phyloP scores from a whole-genome alignment of 2,329 filamentous ascomycete genomes.

The Aspergillus tanneri region DNA sequence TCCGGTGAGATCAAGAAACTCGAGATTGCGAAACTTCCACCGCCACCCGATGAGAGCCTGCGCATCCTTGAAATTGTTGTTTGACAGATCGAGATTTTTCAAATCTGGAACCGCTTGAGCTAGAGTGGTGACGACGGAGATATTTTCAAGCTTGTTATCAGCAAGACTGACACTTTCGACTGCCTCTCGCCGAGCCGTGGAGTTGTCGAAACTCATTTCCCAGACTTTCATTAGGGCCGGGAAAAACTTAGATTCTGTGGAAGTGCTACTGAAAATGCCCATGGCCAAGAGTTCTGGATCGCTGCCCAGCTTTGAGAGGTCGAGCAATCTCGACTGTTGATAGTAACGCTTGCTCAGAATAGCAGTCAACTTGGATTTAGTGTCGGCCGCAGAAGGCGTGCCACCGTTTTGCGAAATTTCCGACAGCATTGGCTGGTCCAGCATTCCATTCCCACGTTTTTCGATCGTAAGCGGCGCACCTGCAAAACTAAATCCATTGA shows the following conservation, averaged over 20 bases:
- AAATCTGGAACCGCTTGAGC: constrained; percentile 79
- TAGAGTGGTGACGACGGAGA: constrained; percentile 70
- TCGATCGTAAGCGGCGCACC: constrained; percentile 58
- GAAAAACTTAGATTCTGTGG: constrained; percentile 82
- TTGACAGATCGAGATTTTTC: constrained; percentile 83
- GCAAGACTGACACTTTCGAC: constrained; percentile 80
- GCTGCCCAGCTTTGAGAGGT: constrained; percentile 73
- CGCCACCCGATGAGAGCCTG: constrained; percentile 73
- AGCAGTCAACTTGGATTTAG: constrained; percentile 66
- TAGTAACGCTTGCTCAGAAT: constrained; percentile 77
- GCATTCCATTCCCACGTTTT: constrained; percentile 41
- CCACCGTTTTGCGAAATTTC: constrained; percentile 31
- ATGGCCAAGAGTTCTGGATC: constrained; percentile 71
- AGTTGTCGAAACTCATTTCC: constrained; percentile 70
- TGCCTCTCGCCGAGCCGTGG: constrained; percentile 70
- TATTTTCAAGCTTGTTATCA: constrained; percentile 72
- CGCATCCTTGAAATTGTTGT: constrained; percentile 72
- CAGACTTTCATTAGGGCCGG: constrained; percentile 86
- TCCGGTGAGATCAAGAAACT: constrained; percentile 74
- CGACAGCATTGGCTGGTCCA: constrained; percentile 23
- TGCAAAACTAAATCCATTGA: constrained; percentile 69
- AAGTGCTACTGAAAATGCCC: constrained; percentile 71
- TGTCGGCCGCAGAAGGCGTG: constrained; percentile 55
- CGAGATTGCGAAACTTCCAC: constrained; percentile 71
- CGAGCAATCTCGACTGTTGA: constrained; percentile 68